Percentiles rank a stretch among this genome's conserved stretches.
Conservation (phyloP, 106 monocot species). For the Agapanthus africanus region DNA sequence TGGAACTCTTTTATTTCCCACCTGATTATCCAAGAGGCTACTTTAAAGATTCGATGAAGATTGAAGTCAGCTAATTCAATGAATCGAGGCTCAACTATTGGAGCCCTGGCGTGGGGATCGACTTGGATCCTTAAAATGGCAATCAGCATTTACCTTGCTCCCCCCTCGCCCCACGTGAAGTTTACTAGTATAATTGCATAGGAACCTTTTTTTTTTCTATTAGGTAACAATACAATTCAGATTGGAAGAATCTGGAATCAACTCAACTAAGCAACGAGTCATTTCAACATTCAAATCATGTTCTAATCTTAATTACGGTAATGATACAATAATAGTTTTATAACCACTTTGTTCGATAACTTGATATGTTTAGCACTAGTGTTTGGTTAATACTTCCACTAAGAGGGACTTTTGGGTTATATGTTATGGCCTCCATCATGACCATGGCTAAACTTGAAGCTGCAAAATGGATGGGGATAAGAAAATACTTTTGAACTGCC, state of each 20-base stretch:
- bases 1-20: background rate
- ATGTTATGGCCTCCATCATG: no score
- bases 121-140: background rate
- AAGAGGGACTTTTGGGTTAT: no score
- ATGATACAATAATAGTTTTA: no score
- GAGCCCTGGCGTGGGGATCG: background rate
- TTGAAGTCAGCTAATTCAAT: background rate
- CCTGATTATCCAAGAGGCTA: background rate
- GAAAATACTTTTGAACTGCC: no score
- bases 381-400: no score
- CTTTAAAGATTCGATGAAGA: background rate
- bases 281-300: background rate
- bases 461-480: no score
- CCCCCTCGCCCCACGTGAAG: no score
- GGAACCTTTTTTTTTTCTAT: background rate
- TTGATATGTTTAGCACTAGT: no score
- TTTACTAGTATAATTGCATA: slow-evolving; percentile 3
- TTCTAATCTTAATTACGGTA: no score
- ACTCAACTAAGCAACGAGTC: background rate
- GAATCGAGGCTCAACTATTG: background rate
- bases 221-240: background rate
- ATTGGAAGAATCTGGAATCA: background rate
- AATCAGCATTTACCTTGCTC: background rate
- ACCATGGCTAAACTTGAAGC: no score
- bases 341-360: no score